A percentile compares a stretch with the other conserved stretches of the same genome.
phyloP scores from a whole-genome alignment of 768 basidiomycete genomes.

The Obba rivulosa region DNA sequence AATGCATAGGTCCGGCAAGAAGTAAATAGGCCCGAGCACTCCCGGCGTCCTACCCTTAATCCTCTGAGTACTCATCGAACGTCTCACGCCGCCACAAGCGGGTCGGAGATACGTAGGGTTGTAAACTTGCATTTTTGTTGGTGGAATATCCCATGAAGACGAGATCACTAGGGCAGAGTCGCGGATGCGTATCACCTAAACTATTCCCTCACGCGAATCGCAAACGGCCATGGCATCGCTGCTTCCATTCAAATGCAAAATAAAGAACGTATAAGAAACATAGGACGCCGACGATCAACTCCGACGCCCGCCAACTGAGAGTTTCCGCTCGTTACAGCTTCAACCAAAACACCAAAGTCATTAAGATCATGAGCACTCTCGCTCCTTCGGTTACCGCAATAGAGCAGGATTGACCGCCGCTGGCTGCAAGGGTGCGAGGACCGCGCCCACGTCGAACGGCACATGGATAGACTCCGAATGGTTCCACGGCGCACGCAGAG shows the following conservation, averaged over 20 bases:
- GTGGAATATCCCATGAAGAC: no score
- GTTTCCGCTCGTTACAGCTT: no score
- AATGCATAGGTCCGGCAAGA: constrained; percentile 60
- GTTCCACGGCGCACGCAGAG: constrained; percentile 5
- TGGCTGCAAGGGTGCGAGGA: constrained; percentile 18
- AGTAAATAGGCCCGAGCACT: constrained; percentile 34
- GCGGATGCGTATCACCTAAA: neutral
- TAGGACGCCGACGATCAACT: no score
- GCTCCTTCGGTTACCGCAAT: constrained; percentile 4
- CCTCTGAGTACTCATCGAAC: no score
- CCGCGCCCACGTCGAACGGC: constrained; percentile 18
- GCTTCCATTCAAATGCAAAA: neutral
- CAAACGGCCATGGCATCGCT: neutral
- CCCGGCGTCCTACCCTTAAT: no score
- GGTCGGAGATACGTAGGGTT: no score
- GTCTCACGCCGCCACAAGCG: no score
- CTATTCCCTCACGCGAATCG: neutral
- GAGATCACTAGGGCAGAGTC: no score
- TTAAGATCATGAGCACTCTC: neutral
- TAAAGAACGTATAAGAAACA: no score
- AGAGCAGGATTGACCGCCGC: constrained; percentile 12
- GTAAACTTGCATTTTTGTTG: no score
- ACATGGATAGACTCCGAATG: constrained; percentile 19
- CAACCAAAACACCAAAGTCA: no score
- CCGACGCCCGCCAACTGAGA: no score